Percentiles rank a stretch among this genome's conserved stretches.
These are phyloP conservation scores for Candida parachauliodes DNA, from an alignment of 805 yeast species.

Conservation along the genomic window DNA sequence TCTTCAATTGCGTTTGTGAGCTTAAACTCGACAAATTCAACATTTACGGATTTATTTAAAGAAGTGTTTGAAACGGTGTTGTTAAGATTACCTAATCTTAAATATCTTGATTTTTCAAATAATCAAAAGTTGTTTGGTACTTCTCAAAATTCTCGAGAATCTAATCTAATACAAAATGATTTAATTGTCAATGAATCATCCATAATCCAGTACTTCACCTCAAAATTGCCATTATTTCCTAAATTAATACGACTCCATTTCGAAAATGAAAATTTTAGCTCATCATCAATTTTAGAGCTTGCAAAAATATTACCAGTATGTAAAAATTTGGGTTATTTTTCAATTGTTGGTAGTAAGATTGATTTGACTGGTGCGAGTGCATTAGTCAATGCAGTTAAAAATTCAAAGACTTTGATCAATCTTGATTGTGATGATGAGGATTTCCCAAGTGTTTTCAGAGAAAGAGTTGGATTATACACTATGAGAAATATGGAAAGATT, in stretches of 20 bases:
- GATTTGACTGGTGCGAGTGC: constrained; percentile 62
- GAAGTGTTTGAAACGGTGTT: constrained; percentile 49
- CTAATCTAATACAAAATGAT: background rate
- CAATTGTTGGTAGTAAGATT: constrained; percentile 61
- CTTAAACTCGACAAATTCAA: constrained; percentile 58
- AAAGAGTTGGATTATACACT: constrained; percentile 72
- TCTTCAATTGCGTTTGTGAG: constrained; percentile 47
- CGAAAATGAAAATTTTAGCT: constrained; percentile 60
- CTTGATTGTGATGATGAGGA: constrained; percentile 63
- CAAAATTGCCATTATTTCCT: constrained; percentile 66
- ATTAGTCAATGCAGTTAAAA: constrained; percentile 64
- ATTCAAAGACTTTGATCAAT: constrained; percentile 60
- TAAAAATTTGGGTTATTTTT: constrained; percentile 60
- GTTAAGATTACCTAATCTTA: constrained; percentile 54
- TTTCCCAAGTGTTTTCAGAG: constrained; percentile 60
- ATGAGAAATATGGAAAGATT: constrained; percentile 76
- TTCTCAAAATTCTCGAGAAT: constrained; percentile 2
- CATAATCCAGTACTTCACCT: constrained; percentile 52
- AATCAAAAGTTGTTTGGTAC: constrained; percentile 66
- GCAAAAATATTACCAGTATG: constrained; percentile 72
- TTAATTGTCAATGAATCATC: constrained; percentile 11
- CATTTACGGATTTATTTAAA: constrained; percentile 46
- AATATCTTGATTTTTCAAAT: constrained; percentile 72
- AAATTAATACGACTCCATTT: constrained; percentile 64
- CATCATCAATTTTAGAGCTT: constrained; percentile 53